These are phyloP conservation scores for Elymus sibiricus DNA, from an alignment of 176 grass and related monocot genomes.

Conservation along the genomic window DNA sequence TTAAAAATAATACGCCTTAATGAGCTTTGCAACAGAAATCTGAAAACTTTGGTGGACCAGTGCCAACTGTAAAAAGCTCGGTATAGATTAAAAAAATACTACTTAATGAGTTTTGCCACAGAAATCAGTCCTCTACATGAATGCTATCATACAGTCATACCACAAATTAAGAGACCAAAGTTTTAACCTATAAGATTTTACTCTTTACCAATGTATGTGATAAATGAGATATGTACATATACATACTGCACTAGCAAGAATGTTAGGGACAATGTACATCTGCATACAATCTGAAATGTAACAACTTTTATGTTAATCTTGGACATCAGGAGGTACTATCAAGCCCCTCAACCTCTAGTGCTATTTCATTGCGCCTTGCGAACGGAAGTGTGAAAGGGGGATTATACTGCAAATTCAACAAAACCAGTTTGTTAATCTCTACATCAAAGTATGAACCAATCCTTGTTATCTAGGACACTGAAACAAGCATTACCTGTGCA, in stretches of 20 bases:
- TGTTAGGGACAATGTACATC: neutral
- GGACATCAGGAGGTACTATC: constrained; percentile 32
- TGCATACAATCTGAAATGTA: constrained; percentile 12
- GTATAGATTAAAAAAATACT: neutral
- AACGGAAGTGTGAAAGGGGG: constrained; percentile 94
- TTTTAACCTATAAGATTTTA: neutral
- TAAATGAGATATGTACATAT: constrained; percentile 21
- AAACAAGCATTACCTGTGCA: constrained; percentile 62
- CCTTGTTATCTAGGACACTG: constrained; percentile 11
- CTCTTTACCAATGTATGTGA: neutral
- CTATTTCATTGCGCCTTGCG: constrained; percentile 81
- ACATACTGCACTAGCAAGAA: neutral
- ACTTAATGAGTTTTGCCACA: neutral
- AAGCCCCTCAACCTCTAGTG: constrained; percentile 71
- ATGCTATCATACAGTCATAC: neutral
- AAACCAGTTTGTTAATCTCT: constrained; percentile 13
- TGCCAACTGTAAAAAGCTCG: neutral
- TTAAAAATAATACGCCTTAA: neutral
- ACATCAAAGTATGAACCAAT: constrained; percentile 1
- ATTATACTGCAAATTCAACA: constrained; percentile 68
- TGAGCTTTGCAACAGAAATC: neutral
- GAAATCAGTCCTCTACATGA: neutral
- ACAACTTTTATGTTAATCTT: neutral
- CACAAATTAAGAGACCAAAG: neutral
- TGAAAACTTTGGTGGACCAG: neutral